Percentiles rank a stretch among this genome's conserved stretches.
Evolutionary conservation across 768 basidiomycete species (phyloP).

Genomic region (Bullera alba): DNA sequence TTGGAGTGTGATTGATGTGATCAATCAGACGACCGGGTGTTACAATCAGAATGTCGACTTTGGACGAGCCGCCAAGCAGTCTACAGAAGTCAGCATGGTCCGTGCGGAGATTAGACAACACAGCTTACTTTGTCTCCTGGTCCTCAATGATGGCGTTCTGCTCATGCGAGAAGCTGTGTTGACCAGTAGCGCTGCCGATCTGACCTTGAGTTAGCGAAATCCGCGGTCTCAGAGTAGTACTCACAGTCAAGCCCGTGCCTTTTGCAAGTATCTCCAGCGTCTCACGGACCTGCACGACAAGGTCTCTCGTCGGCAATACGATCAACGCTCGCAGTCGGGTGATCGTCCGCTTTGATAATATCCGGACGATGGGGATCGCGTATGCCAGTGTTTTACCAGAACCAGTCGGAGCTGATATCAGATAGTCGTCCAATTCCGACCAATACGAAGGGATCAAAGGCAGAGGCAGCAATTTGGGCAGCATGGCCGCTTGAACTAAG

Average conservation of each 20-base stretch:
- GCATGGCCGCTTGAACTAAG: conserved; percentile 76
- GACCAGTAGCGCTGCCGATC: conserved; percentile 80
- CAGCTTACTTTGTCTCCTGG: conserved; percentile 52
- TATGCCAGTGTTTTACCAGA: conserved; percentile 98
- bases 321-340: conserved; percentile 81
- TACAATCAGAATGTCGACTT: conserved; percentile 86
- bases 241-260: conserved; percentile 78
- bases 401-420: conserved; percentile 93
- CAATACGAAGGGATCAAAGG: conserved; percentile 52
- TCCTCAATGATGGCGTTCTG: conserved; percentile 71
- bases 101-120: background rate
- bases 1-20: conserved; percentile 76
- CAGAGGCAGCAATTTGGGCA: conserved; percentile 67
- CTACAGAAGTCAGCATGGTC: conserved; percentile 45
- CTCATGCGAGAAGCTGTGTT: conserved; percentile 89
- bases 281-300: conserved; percentile 85
- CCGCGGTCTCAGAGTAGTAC: conserved; percentile 8
- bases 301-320: conserved; percentile 86
- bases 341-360: conserved; percentile 64
- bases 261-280: conserved; percentile 78
- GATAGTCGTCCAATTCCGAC: conserved; percentile 72
- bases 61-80: conserved; percentile 76
- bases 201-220: conserved; percentile 16
- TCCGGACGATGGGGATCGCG: conserved; percentile 84
- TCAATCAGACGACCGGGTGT: conserved; percentile 94